Evolutionary conservation across 495 filamentous ascomycete species (phyloP).

Genomic region (Aspergillus campestris): DNA sequence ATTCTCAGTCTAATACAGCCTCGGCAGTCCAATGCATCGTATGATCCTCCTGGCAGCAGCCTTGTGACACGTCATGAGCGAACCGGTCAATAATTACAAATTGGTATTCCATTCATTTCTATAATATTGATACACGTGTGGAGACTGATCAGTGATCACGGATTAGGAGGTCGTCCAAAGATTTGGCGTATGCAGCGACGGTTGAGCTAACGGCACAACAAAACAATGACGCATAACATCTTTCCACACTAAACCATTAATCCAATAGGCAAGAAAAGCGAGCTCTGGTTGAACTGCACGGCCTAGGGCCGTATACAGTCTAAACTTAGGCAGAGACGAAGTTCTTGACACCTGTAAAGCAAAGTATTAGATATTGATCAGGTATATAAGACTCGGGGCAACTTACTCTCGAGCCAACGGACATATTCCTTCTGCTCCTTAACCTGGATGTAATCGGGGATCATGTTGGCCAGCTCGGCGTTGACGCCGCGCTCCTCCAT

Average conservation of each 20-base stretch:
- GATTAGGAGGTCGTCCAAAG: neutral
- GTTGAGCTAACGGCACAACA: constrained; percentile 2
- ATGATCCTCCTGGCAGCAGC: no score
- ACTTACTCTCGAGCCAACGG: constrained; percentile 73
- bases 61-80: no score
- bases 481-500: constrained; percentile 92
- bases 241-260: no score
- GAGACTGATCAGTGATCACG: constrained; percentile 1
- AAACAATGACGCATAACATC: no score
- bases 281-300: no score
- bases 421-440: constrained; percentile 99
- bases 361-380: constrained; percentile 8
- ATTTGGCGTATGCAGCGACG: neutral
- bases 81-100: constrained; percentile 3
- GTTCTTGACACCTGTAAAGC: constrained; percentile 52
- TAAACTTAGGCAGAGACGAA: constrained; percentile 59
- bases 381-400: neutral
- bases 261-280: no score
- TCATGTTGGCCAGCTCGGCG: constrained; percentile 75
- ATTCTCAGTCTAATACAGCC: neutral
- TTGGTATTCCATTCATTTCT: constrained; percentile 13
- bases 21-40: no score
- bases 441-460: constrained; percentile 93
- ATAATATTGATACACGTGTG: constrained; percentile 13
- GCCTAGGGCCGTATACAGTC: neutral